These are phyloP conservation scores for Strobilomyces confusus DNA, from an alignment of 768 basidiomycete species.

Conservation along the genomic window DNA sequence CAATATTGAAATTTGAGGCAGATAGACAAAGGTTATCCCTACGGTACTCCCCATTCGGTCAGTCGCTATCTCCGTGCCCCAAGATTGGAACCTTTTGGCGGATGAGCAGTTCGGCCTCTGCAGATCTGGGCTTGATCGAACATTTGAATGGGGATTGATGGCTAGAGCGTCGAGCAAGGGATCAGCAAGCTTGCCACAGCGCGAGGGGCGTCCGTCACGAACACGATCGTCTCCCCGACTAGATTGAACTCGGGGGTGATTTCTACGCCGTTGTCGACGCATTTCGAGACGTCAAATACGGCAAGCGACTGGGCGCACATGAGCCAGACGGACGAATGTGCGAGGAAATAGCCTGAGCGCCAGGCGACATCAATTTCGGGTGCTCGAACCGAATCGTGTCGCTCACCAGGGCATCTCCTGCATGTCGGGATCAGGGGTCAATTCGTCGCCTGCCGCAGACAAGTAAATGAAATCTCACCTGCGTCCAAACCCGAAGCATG, in stretches of 20 bases:
- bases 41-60: too few species aligned
- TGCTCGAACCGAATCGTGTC: too few species aligned
- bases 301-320: slow-evolving; percentile 36
- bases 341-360: slow-evolving; percentile 24
- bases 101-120: neutral
- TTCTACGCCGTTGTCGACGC: too few species aligned
- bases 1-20: too few species aligned
- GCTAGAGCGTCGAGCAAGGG: neutral
- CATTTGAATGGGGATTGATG: slow-evolving; percentile 15
- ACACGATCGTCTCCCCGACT: slow-evolving; percentile 13
- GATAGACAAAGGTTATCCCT: too few species aligned
- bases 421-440: neutral
- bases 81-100: neutral
- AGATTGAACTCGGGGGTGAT: slow-evolving; percentile 42
- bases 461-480: neutral
- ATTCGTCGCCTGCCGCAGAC: neutral
- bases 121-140: slow-evolving; percentile 10
- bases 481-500: slow-evolving; percentile 18
- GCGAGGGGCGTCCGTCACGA: neutral
- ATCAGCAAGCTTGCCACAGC: neutral
- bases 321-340: slow-evolving; percentile 25
- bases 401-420: too few species aligned
- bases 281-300: slow-evolving; percentile 42
- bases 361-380: neutral
- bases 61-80: neutral